Percentiles rank a stretch among this genome's conserved stretches.
Evolutionary conservation across 2,329 filamentous ascomycete genomes (phyloP).

Genomic region (Ophiocordyceps camponoti-floridani): DNA sequence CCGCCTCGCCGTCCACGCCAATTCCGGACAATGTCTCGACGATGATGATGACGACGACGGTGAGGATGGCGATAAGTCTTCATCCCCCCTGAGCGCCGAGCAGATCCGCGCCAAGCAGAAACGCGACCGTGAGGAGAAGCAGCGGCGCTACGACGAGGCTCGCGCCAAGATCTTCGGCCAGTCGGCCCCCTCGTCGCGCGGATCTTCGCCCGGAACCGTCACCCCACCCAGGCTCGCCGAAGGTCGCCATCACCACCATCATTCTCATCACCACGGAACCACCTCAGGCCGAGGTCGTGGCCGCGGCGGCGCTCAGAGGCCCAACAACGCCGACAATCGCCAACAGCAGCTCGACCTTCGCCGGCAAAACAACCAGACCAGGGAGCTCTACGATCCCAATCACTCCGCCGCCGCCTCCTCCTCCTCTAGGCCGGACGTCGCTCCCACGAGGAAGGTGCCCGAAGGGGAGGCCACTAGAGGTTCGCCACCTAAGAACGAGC

Average conservation of each 20-base stretch:
- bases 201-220: slow-evolving; percentile 42
- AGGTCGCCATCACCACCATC: slow-evolving; percentile 8
- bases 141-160: slow-evolving; percentile 76
- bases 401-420: slow-evolving; percentile 17
- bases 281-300: slow-evolving; percentile 29
- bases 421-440: slow-evolving; percentile 41
- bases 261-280: neutral
- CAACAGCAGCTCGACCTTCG: slow-evolving; percentile 3
- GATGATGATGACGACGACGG: neutral
- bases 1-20: slow-evolving; percentile 25
- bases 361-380: slow-evolving; percentile 14
- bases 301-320: slow-evolving; percentile 17
- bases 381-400: slow-evolving; percentile 63
- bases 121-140: slow-evolving; percentile 72
- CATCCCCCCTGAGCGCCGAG: slow-evolving; percentile 49
- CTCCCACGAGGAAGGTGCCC: slow-evolving; percentile 22
- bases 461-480: slow-evolving; percentile 16
- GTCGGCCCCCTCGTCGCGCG: slow-evolving; percentile 31
- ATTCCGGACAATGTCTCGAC: slow-evolving; percentile 31
- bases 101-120: slow-evolving; percentile 65
- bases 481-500: slow-evolving; percentile 33
- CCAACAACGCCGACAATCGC: slow-evolving; percentile 3
- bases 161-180: slow-evolving; percentile 75
- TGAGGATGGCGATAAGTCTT: slow-evolving; percentile 27
- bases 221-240: slow-evolving; percentile 31